phyloP scores from a whole-genome alignment of 768 basidiomycete genomes.

The Tylopilus vinaceipallidus region DNA sequence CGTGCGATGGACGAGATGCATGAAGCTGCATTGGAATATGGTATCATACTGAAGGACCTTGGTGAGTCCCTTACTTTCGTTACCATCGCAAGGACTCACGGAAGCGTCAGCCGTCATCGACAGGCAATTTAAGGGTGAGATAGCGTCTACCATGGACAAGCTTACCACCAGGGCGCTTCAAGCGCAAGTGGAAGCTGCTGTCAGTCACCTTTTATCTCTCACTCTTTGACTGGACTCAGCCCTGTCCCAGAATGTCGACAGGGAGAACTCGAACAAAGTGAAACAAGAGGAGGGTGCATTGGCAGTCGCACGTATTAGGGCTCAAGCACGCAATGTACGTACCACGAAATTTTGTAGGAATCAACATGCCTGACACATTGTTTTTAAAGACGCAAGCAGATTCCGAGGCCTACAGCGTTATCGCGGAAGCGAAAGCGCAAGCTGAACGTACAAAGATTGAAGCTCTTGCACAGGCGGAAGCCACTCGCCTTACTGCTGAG shows the following conservation, averaged over 20 bases:
- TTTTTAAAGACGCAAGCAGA: conserved; percentile 60
- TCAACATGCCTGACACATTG: conserved; percentile 5
- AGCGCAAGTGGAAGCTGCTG: conserved; percentile 85
- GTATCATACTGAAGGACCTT: conserved; percentile 79
- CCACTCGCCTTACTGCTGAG: conserved; percentile 69
- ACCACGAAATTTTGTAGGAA: neutral
- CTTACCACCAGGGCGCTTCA: conserved; percentile 80
- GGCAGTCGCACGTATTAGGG: conserved; percentile 74
- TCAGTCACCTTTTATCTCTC: conserved; percentile 32
- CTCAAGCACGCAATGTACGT: conserved; percentile 53
- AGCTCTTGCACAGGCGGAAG: conserved; percentile 75
- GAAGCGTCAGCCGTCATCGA: conserved; percentile 70
- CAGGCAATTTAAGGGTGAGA: conserved; percentile 86
- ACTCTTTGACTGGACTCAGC: neutral
- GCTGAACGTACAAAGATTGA: conserved; percentile 66
- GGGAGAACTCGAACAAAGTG: conserved; percentile 85
- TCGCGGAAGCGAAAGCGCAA: conserved; percentile 72
- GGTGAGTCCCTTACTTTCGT: conserved; percentile 37
- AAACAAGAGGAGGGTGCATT: conserved; percentile 83
- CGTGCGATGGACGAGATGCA: conserved; percentile 88
- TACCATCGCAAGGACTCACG: conserved; percentile 1
- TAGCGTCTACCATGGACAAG: conserved; percentile 82
- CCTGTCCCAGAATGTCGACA: conserved; percentile 64
- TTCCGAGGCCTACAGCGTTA: conserved; percentile 69
- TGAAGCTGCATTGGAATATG: conserved; percentile 77